Percentiles rank a stretch among this genome's conserved stretches.
Conservation (phyloP, 495 filamentous ascomycete genomes). For the Penicillium verhagenii region DNA sequence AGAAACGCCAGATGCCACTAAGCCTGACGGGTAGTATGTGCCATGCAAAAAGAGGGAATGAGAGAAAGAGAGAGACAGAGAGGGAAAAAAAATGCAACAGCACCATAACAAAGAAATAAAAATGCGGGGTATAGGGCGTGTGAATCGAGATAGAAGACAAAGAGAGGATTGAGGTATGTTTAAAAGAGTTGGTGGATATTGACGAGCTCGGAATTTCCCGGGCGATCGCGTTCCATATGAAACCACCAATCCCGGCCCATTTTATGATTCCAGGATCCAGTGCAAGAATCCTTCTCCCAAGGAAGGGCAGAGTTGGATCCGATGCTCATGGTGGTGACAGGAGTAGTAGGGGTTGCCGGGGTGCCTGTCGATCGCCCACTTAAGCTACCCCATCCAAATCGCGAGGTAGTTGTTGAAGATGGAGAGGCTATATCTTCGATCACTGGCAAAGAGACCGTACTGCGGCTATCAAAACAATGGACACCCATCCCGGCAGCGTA, state of each 20-base stretch:
- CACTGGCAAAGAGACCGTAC: conserved; percentile 13
- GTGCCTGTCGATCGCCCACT: conserved; percentile 34
- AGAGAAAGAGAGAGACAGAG: conserved; percentile 8
- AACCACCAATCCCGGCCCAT: conserved; percentile 51
- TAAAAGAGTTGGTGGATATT: conserved; percentile 41
- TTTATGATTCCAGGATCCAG: conserved; percentile 49
- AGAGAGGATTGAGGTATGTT: conserved; percentile 3
- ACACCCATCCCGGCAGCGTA: conserved; percentile 42
- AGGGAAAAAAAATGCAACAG: conserved; percentile 10
- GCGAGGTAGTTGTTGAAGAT: conserved; percentile 32
- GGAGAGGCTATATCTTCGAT: conserved; percentile 39
- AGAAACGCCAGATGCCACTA: conserved; percentile 4
- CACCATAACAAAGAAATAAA: conserved; percentile 15
- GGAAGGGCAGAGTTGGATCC: conserved; percentile 29
- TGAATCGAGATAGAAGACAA: conserved; percentile 11
- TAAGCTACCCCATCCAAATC: conserved; percentile 43
- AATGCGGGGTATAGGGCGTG: conserved; percentile 32
- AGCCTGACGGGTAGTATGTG: conserved; percentile 6
- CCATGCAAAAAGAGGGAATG: conserved; percentile 1
- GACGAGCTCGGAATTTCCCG: conserved; percentile 38
- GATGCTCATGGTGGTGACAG: conserved; percentile 35
- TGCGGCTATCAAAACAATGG: conserved; percentile 38
- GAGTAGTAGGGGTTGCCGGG: conserved; percentile 37
- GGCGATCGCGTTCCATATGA: conserved; percentile 50
- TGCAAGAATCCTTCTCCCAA: conserved; percentile 49